Percentiles rank a stretch among this genome's conserved stretches.
phyloP scores from a whole-genome alignment of 2,329 filamentous ascomycete genomes.

The Penicillium oxalicum region DNA sequence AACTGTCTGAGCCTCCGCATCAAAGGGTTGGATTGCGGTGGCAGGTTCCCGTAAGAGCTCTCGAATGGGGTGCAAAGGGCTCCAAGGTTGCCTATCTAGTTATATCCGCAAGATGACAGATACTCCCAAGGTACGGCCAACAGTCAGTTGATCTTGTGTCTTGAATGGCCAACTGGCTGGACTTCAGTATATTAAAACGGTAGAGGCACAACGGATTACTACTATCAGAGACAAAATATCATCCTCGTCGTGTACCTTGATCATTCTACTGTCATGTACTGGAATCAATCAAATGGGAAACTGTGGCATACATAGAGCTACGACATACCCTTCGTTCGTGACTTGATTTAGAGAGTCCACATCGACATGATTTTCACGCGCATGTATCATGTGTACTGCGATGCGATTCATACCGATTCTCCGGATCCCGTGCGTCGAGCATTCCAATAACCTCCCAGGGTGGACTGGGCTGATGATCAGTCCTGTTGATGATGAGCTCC shows the following conservation, averaged over 20 bases:
- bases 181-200: too few relatives aligned
- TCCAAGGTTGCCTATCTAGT: too few relatives aligned
- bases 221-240: background rate
- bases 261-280: slow-evolving; percentile 3
- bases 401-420: slow-evolving; percentile 1
- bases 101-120: too few relatives aligned
- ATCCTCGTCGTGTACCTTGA: slow-evolving; percentile 1
- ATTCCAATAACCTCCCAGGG: slow-evolving; percentile 3
- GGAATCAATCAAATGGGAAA: slow-evolving; percentile 1
- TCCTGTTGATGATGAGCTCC: slow-evolving; percentile 1
- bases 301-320: background rate
- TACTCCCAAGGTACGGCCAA: too few relatives aligned
- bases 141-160: too few relatives aligned
- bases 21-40: too few relatives aligned
- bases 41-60: too few relatives aligned
- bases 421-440: slow-evolving; percentile 4
- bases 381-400: slow-evolving; percentile 1
- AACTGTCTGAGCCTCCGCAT: too few relatives aligned
- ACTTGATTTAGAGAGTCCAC: background rate
- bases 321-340: background rate
- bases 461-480: background rate
- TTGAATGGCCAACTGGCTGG: too few relatives aligned
- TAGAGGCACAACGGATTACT: background rate
- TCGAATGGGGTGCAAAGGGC: too few relatives aligned
- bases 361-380: slow-evolving; percentile 1